Evolutionary conservation across 306 rosid species (phyloP).

Genomic region (Herpetospermum pedunculosum): DNA sequence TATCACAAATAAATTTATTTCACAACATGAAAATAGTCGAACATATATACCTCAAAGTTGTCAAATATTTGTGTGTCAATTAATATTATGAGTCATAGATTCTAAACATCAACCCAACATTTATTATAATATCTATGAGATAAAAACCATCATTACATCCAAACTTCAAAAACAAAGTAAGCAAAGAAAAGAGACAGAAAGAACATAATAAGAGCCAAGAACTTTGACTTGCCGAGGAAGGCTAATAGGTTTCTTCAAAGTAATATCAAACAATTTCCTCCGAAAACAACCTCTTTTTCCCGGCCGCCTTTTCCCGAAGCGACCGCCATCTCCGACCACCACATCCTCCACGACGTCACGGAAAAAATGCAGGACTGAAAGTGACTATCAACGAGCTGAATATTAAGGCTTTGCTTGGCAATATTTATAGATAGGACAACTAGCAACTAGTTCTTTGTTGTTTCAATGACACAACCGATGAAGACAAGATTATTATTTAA

Average conservation of each 20-base stretch:
- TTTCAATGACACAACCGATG: neutral
- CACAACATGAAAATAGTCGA: neutral
- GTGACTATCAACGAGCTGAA: neutral
- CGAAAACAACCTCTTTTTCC: neutral
- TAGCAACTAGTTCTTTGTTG: neutral
- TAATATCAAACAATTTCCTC: neutral
- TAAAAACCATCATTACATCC: neutral
- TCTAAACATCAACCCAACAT: neutral
- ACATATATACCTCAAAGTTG: too few species aligned
- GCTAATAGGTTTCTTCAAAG: neutral
- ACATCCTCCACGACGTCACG: neutral
- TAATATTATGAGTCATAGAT: neutral
- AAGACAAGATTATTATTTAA: neutral
- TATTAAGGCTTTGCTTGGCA: neutral
- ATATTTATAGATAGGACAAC: neutral
- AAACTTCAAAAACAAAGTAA: too few species aligned
- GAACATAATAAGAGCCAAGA: constrained; percentile 2
- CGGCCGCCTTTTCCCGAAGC: neutral
- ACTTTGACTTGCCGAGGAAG: constrained; percentile 5
- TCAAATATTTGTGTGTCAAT: too few species aligned
- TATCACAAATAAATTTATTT: neutral
- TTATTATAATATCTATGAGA: neutral
- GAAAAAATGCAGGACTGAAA: neutral
- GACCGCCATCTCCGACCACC: neutral
- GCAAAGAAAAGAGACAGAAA: neutral